These are phyloP conservation scores for Spergularia marina DNA, from an alignment of 148 eudicot genomes.

Conservation along the genomic window DNA sequence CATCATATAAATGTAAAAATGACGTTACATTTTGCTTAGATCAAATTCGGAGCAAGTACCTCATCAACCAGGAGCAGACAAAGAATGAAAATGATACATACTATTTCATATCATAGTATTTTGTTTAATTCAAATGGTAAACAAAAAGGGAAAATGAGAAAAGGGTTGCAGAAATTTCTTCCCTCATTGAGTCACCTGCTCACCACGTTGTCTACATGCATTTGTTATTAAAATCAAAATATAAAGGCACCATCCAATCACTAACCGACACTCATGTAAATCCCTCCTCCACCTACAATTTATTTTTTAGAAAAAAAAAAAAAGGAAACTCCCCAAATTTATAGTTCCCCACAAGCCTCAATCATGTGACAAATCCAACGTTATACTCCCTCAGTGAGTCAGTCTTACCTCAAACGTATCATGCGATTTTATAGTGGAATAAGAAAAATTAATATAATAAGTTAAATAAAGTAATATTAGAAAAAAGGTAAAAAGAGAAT, in stretches of 20 bases:
- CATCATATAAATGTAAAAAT: too few species aligned
- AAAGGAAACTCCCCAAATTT: background rate
- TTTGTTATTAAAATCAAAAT: background rate
- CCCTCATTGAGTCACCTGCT: background rate
- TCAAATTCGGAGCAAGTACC: too few species aligned
- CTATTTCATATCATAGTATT: background rate
- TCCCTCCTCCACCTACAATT: background rate
- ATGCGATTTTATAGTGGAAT: too few species aligned
- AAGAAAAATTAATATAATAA: too few species aligned
- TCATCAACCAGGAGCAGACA: too few species aligned
- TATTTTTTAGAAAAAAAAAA: background rate
- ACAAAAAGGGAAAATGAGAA: background rate
- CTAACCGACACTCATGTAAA: conserved; percentile 15
- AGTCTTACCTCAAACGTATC: too few species aligned
- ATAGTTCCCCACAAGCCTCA: conserved; percentile 13
- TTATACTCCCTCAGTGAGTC: background rate
- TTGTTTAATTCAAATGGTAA: background rate
- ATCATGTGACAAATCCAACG: conserved; percentile 29
- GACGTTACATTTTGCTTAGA: too few species aligned
- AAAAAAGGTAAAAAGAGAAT: too few species aligned
- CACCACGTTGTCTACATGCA: conserved; percentile 34
- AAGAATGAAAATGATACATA: background rate
- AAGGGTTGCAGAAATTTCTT: background rate
- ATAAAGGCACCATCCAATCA: conserved; percentile 21
- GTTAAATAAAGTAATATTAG: too few species aligned